Conservation (phyloP, 129 eudicot species). For the Flaveria linearis region DNA sequence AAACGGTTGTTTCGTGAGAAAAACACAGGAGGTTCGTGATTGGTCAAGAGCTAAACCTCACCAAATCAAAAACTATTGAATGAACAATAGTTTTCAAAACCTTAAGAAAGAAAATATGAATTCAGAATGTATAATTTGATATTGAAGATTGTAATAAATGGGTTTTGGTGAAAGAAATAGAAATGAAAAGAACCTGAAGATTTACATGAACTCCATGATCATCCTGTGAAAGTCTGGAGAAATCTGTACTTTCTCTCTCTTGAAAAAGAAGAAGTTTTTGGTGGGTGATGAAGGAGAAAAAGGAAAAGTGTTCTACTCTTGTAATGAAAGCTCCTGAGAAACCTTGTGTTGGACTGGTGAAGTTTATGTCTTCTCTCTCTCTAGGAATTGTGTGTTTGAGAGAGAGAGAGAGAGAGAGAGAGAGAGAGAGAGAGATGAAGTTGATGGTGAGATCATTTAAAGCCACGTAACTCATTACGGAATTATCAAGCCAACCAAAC, state of each 20-base stretch:
- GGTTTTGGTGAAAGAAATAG: background rate
- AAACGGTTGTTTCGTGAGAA: constrained; percentile 13
- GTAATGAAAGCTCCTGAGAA: constrained; percentile 32
- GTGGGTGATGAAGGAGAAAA: constrained; percentile 26
- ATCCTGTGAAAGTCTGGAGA: background rate
- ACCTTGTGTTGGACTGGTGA: constrained; percentile 33
- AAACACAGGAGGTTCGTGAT: background rate
- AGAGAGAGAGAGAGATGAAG: too few species aligned
- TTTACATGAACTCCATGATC: constrained; percentile 34
- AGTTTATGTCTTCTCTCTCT: constrained; percentile 18
- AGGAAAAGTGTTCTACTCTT: background rate
- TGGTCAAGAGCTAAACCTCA: constrained; percentile 16
- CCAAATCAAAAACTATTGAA: constrained; percentile 15
- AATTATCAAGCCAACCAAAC: constrained; percentile 1
- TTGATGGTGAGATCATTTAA: constrained; percentile 38
- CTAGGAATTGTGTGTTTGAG: background rate
- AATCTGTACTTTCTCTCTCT: constrained; percentile 24
- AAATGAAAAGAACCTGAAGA: constrained; percentile 28
- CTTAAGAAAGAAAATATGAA: background rate
- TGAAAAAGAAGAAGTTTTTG: constrained; percentile 15
- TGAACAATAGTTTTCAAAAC: background rate
- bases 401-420: constrained; percentile 17
- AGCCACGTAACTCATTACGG: constrained; percentile 29
- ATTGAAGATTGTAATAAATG: background rate
- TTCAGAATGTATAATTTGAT: background rate